phyloP scores from a whole-genome alignment of 306 rosid species.

The Citrullus mucosospermus region DNA sequence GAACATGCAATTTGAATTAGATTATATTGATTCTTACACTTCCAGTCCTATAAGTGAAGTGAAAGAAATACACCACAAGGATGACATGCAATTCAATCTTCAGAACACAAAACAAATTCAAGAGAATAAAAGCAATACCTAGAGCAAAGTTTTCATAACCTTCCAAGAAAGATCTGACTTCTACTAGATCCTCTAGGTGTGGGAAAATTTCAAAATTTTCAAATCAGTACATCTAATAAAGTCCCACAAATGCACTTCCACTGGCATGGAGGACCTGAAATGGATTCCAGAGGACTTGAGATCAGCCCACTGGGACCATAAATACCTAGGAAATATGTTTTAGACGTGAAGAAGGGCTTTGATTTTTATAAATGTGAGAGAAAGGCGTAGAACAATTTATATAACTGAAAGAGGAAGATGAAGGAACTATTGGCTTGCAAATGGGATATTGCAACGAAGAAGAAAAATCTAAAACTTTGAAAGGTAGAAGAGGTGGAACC shows the following conservation, averaged over 20 bases:
- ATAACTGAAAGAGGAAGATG: neutral
- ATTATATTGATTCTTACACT: neutral
- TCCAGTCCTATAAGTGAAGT: neutral
- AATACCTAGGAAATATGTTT: neutral
- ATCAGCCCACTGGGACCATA: neutral
- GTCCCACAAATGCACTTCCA: neutral
- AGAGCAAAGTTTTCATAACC: neutral
- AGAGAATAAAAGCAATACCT: neutral
- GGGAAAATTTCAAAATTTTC: neutral
- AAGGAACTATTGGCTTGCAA: neutral
- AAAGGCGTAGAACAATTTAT: neutral
- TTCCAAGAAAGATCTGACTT: neutral
- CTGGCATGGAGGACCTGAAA: neutral
- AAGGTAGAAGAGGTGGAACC: neutral
- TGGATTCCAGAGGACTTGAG: neutral
- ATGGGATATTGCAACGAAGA: neutral
- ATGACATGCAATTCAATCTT: neutral
- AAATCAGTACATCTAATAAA: neutral
- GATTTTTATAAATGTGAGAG: neutral
- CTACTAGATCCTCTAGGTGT: neutral
- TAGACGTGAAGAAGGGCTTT: neutral
- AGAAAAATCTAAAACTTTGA: neutral
- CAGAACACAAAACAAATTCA: neutral
- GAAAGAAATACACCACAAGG: neutral
- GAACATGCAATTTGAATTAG: neutral